Base-by-base conservation (phyloP, 306 rosid species). In the Dicorynia guianensis region DNA sequence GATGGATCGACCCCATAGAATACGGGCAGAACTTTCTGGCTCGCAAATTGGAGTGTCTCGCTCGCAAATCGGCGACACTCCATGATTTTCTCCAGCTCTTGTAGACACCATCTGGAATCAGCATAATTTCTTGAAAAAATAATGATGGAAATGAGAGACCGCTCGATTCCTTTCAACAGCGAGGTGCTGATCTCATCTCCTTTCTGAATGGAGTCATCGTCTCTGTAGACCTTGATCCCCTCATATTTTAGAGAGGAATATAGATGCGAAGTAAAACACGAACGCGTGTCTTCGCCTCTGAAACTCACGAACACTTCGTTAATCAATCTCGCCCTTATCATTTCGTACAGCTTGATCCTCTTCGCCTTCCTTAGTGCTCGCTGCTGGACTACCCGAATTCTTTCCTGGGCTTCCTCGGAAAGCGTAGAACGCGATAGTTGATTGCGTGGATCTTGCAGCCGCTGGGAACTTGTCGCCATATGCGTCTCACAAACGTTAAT, bases 1-100 rank as follows among this genome's bases (percentile, higher is more conserved):
- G 61, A 55, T 25, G 61, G 61, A 18, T 55, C 36, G 12, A 55
- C 61, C 4, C 36, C 61, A 55, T 57, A 25, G 63, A 58, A 58
- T 33, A 58, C 42, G 8, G 39, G 63, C 3, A 58, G 39, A 58
- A 58, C 63, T 15, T 8, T 3, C 4, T 11, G 63, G 1, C 42
- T 8, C 12, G 6, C 11, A n/a, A n/a, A n/a, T n/a, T n/a, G n/a
- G n/a, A n/a, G n/a, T n/a, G n/a, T n/a, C n/a, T n/a, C n/a, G n/a
- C n/a, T n/a, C n/a, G n/a, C n/a, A n/a, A n/a, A n/a, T 13, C 40
- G 5, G 25, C 11, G 39, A 58, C 63, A 58, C 42, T 34, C 40
- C 63, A 58, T 58, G 63, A 58, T 58, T 25, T 58, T 34, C 42
- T 11, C 63, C 6, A 10, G 0, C 33, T 58, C 40, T 15, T 33